These are phyloP conservation scores for Petunia secreta DNA, from an alignment of 257 asterid genomes.

Conservation along the genomic window DNA sequence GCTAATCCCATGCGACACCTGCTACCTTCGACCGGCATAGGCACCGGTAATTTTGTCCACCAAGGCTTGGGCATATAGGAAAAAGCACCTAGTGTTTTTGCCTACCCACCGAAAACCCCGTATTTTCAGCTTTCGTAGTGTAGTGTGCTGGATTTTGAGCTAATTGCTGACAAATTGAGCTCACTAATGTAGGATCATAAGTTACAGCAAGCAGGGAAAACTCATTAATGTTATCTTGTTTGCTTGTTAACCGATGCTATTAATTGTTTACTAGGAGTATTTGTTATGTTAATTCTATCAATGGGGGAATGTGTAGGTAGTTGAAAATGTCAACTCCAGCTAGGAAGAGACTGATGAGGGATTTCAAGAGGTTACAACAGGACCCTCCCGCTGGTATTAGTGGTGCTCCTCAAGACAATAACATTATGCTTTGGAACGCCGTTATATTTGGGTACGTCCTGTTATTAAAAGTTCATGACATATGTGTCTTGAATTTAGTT, in stretches of 20 bases:
- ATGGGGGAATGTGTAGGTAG: constrained; percentile 32
- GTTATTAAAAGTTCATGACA: constrained; percentile 1
- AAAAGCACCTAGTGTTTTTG: too few relatives aligned
- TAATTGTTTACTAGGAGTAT: background rate
- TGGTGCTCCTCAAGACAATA: constrained; percentile 80
- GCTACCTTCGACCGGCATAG: too few relatives aligned
- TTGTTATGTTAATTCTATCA: constrained; percentile 17
- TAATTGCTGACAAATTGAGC: background rate
- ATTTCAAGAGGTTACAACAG: constrained; percentile 78
- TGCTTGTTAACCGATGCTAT: constrained; percentile 4
- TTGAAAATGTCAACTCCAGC: constrained; percentile 72
- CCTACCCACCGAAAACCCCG: background rate
- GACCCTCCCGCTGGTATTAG: constrained; percentile 85
- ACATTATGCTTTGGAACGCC: constrained; percentile 84
- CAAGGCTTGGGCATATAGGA: too few relatives aligned
- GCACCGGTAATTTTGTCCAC: too few relatives aligned
- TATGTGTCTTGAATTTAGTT: background rate
- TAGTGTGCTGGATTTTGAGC: background rate
- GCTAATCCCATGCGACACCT: too few relatives aligned
- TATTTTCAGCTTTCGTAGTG: background rate
- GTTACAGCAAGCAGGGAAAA: background rate
- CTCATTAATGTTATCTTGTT: background rate
- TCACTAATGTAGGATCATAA: background rate
- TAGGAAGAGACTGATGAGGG: constrained; percentile 86
- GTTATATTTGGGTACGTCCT: constrained; percentile 73